These are phyloP conservation scores for Cladosporium sp. DNA, from an alignment of 2,329 filamentous ascomycete species.

Conservation along the genomic window DNA sequence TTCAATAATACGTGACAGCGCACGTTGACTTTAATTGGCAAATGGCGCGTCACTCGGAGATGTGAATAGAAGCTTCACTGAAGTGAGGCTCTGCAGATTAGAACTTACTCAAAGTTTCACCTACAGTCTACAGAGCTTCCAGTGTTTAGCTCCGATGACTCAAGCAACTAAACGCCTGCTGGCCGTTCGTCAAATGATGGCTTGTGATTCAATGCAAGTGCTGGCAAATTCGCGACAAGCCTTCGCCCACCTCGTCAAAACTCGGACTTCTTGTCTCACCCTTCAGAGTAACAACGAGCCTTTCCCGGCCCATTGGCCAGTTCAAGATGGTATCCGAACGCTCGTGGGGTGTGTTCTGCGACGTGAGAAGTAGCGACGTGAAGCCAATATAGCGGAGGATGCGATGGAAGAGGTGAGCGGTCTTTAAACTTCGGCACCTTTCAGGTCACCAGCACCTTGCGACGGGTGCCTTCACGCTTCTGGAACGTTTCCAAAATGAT, in stretches of 20 bases:
- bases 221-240: too few relatives aligned
- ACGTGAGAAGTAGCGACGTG: too few relatives aligned
- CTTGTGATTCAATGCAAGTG: too few relatives aligned
- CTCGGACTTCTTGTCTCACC: background rate
- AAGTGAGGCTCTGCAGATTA: background rate
- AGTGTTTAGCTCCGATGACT: background rate
- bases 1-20: background rate
- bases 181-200: background rate
- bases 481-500: too few relatives aligned
- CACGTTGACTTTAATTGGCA: background rate
- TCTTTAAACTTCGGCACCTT: too few relatives aligned
- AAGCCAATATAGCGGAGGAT: too few relatives aligned
- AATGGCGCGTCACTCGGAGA: background rate
- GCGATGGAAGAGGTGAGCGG: too few relatives aligned
- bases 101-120: background rate
- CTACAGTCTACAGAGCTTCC: background rate
- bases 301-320: background rate
- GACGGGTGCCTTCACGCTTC: too few relatives aligned
- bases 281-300: background rate
- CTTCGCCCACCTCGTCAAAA: background rate
- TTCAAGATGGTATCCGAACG: too few relatives aligned
- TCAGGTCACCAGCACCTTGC: too few relatives aligned
- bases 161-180: background rate
- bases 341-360: too few relatives aligned
- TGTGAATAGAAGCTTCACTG: background rate